Evolutionary conservation across 1,284 basidiomycete genomes (phyloP).

Genomic region (Chalciporus sp.): DNA sequence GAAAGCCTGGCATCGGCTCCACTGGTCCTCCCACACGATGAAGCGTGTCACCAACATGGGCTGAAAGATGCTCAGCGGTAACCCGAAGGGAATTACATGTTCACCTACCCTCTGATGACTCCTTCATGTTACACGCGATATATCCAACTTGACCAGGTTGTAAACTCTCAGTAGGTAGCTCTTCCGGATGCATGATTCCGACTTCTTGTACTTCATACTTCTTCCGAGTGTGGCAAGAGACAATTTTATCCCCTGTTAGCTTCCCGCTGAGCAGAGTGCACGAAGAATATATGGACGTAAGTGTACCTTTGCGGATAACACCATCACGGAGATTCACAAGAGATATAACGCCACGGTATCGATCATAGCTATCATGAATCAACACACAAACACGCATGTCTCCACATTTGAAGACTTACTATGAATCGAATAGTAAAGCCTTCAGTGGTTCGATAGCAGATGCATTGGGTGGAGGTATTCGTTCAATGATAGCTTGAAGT

Average conservation of each 20-base stretch:
- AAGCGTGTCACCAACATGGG: slow-evolving; percentile 93
- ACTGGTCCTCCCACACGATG: slow-evolving; percentile 77
- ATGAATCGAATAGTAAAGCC: slow-evolving; percentile 92
- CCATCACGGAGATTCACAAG: slow-evolving; percentile 81
- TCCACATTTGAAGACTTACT: slow-evolving; percentile 51
- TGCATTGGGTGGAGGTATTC: slow-evolving; percentile 77
- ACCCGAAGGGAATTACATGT: neutral
- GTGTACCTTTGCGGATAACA: slow-evolving; percentile 61
- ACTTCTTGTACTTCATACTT: slow-evolving; percentile 92
- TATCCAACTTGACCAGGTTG: slow-evolving; percentile 91
- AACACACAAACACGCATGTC: slow-evolving; percentile 2
- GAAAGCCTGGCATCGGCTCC: slow-evolving; percentile 89
- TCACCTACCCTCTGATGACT: slow-evolving; percentile 85
- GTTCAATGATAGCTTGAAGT: slow-evolving; percentile 78
- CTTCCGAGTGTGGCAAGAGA: slow-evolving; percentile 84
- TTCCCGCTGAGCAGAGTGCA: neutral
- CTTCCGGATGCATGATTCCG: slow-evolving; percentile 92
- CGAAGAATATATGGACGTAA: neutral
- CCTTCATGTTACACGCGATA: slow-evolving; percentile 96
- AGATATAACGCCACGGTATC: slow-evolving; percentile 95
- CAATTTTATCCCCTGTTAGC: slow-evolving; percentile 81
- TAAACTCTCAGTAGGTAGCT: slow-evolving; percentile 70
- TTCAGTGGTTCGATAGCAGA: slow-evolving; percentile 61
- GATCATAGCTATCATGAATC: slow-evolving; percentile 75
- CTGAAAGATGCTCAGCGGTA: slow-evolving; percentile 42